A percentile compares a stretch with the other conserved stretches of the same genome.
phyloP scores from a whole-genome alignment of 495 filamentous ascomycete species.

The Penicillium roqueforti region DNA sequence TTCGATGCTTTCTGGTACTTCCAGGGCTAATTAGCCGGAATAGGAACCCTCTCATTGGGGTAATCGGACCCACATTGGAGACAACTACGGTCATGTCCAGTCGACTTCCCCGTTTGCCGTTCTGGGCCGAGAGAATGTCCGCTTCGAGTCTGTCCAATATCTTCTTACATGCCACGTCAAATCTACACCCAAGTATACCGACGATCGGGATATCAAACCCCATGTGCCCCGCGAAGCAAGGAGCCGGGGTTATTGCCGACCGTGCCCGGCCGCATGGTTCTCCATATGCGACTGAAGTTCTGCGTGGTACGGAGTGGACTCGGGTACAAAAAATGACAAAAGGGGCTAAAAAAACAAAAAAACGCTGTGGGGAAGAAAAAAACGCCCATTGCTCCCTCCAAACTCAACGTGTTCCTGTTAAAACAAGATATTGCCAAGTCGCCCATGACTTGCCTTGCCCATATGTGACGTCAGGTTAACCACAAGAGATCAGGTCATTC shows the following conservation, averaged over 20 bases:
- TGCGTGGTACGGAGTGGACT: neutral
- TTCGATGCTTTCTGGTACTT: too few species aligned
- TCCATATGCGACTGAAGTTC: constrained; percentile 2
- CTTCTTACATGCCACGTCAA: constrained; percentile 17
- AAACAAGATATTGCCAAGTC: constrained; percentile 1
- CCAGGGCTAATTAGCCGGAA: neutral
- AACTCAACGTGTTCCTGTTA: neutral
- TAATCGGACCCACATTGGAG: constrained; percentile 8
- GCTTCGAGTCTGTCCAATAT: constrained; percentile 10
- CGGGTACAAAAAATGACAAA: neutral
- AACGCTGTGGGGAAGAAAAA: too few species aligned
- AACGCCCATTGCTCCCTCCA: neutral
- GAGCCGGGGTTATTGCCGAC: constrained; percentile 6
- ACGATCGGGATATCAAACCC: constrained; percentile 3
- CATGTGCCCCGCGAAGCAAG: constrained; percentile 24
- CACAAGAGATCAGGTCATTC: too few species aligned
- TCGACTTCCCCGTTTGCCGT: constrained; percentile 5
- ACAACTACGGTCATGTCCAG: neutral
- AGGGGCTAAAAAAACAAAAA: neutral
- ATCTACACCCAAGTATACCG: constrained; percentile 6
- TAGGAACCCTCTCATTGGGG: neutral
- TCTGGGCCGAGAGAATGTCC: constrained; percentile 14
- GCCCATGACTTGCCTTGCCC: neutral
- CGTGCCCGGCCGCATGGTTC: constrained; percentile 20
- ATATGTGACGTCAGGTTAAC: constrained; percentile 1